Evolutionary conservation across 129 eudicot genomes (phyloP), one percentile per base, ranked within the genome.

Genomic region (Apium graveolens): DNA sequence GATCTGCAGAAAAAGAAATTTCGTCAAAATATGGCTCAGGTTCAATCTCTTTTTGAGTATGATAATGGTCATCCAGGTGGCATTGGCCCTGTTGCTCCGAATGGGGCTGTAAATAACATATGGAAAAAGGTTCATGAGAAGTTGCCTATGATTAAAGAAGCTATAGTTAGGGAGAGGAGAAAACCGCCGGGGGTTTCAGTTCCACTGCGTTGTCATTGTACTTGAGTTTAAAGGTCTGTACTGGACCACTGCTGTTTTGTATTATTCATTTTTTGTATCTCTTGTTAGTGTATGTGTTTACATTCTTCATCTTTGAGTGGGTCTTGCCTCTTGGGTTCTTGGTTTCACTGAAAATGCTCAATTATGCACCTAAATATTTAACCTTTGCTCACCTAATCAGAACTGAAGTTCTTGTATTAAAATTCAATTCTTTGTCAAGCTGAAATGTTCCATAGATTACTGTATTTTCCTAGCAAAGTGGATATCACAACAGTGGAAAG

Each of bases 121-220:
- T 96, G 99, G 99, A 84, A 70, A 53, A 96, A 88, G 87, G 99
- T 96, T 82, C 85, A 88, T 65, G 82, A 90, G 26, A 95, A 96
- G 85, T 66, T 96, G 85, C 97, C 97, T 1, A 55, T 86, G 87
- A 86, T 96, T 46, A 92, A 88, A 82, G 97, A 92, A 82, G 92
- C 96, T 37, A 84, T 90, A 18, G 71, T 79, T 62, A 84, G 97
- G 70, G 97, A 85, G 78, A 88, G 83, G 84, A 89, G 99, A 80
- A 90, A 96, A 80, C 97, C 97, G 9, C 73, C 81, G 0, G 94
- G 92, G 76, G 96, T 85, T 9, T 81, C 85, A 8, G 85, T 96
- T 81, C 97, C 95, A 41, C 95, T 81, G 34, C 96, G 97, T 5
- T 96, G 99, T 70, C 99, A 96, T 69, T 96, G 97, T 83, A 88